Evolutionary conservation across 2,329 filamentous ascomycete species (phyloP).

Genomic region (Fusarium sublunatum): DNA sequence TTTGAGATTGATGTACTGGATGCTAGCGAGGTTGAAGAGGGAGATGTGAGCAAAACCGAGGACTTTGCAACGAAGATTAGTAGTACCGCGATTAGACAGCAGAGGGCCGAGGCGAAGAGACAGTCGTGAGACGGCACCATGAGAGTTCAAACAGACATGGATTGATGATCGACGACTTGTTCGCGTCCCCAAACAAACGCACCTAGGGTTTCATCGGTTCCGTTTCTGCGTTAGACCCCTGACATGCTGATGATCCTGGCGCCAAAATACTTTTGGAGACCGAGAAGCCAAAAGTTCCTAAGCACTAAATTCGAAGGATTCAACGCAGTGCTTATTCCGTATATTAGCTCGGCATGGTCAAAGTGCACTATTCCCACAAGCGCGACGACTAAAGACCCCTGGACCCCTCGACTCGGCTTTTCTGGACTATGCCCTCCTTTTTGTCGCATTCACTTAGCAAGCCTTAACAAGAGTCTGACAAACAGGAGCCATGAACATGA

Average conservation of each 20-base stretch:
- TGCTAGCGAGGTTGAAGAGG: constrained; percentile 54
- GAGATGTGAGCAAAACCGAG: constrained; percentile 57
- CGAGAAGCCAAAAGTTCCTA: too few species aligned
- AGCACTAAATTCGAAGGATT: too few species aligned
- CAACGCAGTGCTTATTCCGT: too few species aligned
- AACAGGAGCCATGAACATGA: background rate
- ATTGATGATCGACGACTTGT: too few species aligned
- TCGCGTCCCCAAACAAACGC: too few species aligned
- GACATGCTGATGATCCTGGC: too few species aligned
- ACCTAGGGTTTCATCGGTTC: too few species aligned
- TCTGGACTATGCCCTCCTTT: background rate
- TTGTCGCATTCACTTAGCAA: background rate
- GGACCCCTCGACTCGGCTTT: background rate
- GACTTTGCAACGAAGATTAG: constrained; percentile 87
- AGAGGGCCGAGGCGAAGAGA: constrained; percentile 53
- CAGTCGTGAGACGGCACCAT: background rate
- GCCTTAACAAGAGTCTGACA: background rate
- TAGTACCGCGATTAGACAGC: constrained; percentile 82
- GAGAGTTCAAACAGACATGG: too few species aligned
- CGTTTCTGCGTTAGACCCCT: too few species aligned
- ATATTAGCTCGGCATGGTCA: too few species aligned
- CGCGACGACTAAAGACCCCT: background rate
- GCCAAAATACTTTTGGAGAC: too few species aligned
- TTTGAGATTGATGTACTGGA: constrained; percentile 93
- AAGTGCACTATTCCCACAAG: too few species aligned